A percentile compares a stretch with the other conserved stretches of the same genome.
Evolutionary conservation across 2,329 filamentous ascomycete species (phyloP).

Genomic region (Nothopassalora personata): DNA sequence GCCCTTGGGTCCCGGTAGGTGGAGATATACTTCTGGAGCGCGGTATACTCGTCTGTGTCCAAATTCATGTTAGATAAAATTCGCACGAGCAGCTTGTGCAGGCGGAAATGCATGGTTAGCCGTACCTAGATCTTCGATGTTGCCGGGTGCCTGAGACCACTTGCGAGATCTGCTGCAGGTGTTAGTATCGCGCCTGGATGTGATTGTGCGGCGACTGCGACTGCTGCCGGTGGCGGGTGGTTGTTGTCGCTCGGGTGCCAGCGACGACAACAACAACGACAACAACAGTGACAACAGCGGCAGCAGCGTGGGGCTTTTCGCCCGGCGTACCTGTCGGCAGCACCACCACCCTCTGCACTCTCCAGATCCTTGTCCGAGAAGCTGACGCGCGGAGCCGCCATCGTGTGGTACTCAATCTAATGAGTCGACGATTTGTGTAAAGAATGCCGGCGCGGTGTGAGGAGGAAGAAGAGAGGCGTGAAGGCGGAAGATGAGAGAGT

Average conservation of each 20-base stretch:
- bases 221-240: neutral
- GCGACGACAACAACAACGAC: neutral
- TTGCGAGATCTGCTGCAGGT: slow-evolving; percentile 30
- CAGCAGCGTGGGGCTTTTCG: slow-evolving; percentile 1
- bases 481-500: neutral
- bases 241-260: neutral
- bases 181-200: slow-evolving; percentile 13
- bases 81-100: neutral
- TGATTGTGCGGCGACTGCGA: neutral
- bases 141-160: slow-evolving; percentile 37
- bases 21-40: slow-evolving; percentile 62
- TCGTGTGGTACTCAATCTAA: slow-evolving; percentile 16
- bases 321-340: slow-evolving; percentile 15
- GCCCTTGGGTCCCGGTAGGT: slow-evolving; percentile 59
- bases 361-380: slow-evolving; percentile 38
- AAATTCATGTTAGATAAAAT: slow-evolving; percentile 19
- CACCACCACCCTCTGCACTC: slow-evolving; percentile 30
- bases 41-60: slow-evolving; percentile 56
- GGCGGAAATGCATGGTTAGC: slow-evolving; percentile 12
- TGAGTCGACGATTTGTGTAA: neutral
- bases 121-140: slow-evolving; percentile 39
- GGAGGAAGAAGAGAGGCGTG: neutral
- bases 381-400: slow-evolving; percentile 37
- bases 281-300: slow-evolving; percentile 7
- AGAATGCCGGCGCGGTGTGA: neutral